Percentiles rank a stretch among this genome's conserved stretches.
Conservation (phyloP, 352 stramenopile genomes). For the Phytophthora uliginosa region DNA sequence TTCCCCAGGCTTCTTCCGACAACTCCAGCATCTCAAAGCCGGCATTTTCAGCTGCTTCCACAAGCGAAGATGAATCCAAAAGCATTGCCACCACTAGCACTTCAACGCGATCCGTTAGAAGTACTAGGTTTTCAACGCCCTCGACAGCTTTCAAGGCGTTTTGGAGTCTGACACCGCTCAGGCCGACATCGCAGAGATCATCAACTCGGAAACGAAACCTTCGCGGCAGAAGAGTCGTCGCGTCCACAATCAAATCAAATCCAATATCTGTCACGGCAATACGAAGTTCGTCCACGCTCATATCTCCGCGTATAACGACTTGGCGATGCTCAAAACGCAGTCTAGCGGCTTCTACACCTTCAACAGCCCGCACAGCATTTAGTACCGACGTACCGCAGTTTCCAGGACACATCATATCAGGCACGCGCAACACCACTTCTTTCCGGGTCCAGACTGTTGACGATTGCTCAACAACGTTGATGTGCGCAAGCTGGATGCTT, state of each 20-base stretch:
- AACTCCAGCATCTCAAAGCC: constrained; percentile 69
- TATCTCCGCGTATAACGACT: constrained; percentile 64
- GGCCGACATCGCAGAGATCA: constrained; percentile 43
- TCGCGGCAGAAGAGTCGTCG: constrained; percentile 51
- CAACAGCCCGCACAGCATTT: constrained; percentile 56
- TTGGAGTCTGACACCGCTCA: constrained; percentile 37
- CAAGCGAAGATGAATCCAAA: constrained; percentile 40
- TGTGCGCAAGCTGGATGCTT: constrained; percentile 37
- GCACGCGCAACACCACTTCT: constrained; percentile 72
- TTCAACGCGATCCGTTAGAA: constrained; percentile 66
- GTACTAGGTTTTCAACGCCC: constrained; percentile 73
- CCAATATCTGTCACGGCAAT: constrained; percentile 59
- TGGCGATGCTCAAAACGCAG: constrained; percentile 71
- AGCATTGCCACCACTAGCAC: constrained; percentile 71
- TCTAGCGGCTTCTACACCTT: constrained; percentile 56
- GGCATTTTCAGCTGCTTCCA: constrained; percentile 46
- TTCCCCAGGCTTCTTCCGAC: constrained; percentile 54
- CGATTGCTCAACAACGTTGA: constrained; percentile 49
- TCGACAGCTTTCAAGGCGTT: constrained; percentile 50
- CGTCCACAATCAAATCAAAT: constrained; percentile 61
- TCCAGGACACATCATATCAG: constrained; percentile 86
- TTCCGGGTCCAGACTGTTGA: constrained; percentile 59
- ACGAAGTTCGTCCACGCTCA: constrained; percentile 51
- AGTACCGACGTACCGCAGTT: constrained; percentile 85
- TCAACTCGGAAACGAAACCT: constrained; percentile 68